These are phyloP conservation scores for Leucocoprinus birnbaumii DNA, from an alignment of 768 basidiomycete genomes.

Conservation along the genomic window DNA sequence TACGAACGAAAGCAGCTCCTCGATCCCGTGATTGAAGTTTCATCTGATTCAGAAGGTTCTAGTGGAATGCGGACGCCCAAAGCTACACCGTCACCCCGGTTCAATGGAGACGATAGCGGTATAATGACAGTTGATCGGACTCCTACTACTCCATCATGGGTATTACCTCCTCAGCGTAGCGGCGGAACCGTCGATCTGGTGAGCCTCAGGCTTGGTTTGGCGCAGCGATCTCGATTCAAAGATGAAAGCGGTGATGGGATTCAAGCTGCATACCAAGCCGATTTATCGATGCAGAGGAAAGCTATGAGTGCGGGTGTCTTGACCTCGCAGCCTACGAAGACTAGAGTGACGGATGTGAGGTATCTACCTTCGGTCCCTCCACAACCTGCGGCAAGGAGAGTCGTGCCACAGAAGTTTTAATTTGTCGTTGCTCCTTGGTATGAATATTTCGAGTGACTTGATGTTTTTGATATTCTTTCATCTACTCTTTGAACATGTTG, in stretches of 20 bases:
- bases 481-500: background rate
- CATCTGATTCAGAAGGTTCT: background rate
- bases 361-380: background rate
- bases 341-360: background rate
- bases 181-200: background rate
- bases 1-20: background rate
- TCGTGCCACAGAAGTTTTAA: conserved; percentile 1
- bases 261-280: too few relatives aligned
- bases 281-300: background rate
- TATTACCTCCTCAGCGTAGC: background rate
- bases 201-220: background rate
- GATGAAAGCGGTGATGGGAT: too few relatives aligned
- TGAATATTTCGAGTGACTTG: background rate
- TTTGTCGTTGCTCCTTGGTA: background rate
- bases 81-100: background rate
- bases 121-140: background rate
- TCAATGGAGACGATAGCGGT: background rate
- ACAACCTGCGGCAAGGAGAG: background rate
- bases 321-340: background rate
- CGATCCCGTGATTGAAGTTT: background rate
- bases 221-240: background rate
- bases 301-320: background rate
- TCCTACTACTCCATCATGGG: background rate
- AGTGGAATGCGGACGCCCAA: background rate
- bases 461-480: background rate